A percentile compares a stretch with the other conserved stretches of the same genome.
phyloP scores from a whole-genome alignment of 2,329 filamentous ascomycete species.

The Mycocentrospora acerina region DNA sequence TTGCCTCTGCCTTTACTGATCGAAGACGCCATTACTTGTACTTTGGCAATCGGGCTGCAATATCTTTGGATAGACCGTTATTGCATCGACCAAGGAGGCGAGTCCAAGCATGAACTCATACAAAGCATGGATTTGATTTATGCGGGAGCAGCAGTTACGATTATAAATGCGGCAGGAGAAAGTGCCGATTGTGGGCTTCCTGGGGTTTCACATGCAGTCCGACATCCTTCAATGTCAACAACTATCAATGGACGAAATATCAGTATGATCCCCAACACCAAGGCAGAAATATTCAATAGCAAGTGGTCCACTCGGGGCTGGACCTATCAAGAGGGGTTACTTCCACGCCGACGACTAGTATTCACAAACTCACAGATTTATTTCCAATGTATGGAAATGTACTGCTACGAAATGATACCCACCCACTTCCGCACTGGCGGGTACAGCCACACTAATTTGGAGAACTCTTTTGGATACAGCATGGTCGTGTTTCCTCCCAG shows the following conservation, averaged over 20 bases:
- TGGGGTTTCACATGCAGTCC: background rate
- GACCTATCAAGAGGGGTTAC: background rate
- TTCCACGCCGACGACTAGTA: background rate
- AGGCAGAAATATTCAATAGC: background rate
- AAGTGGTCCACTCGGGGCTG: background rate
- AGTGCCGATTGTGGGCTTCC: conserved; percentile 15
- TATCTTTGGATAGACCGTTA: no score
- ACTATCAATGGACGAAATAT: background rate
- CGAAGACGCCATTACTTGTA: no score
- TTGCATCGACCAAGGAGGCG: no score
- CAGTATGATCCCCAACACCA: background rate
- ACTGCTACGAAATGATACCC: conserved; percentile 1
- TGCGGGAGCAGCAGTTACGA: conserved; percentile 9
- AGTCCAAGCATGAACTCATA: conserved; percentile 1
- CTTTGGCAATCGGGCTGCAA: no score
- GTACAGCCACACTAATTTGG: background rate
- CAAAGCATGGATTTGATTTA: conserved; percentile 13
- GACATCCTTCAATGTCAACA: background rate
- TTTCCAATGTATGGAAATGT: conserved; percentile 28
- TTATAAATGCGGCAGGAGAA: conserved; percentile 12
- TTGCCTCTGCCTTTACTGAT: no score
- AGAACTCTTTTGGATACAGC: background rate
- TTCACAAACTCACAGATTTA: conserved; percentile 7
- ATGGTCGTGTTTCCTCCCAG: background rate
- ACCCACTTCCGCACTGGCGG: background rate